These are phyloP conservation scores for Termitomyces sp. DNA, from an alignment of 768 basidiomycete genomes.

Conservation along the genomic window DNA sequence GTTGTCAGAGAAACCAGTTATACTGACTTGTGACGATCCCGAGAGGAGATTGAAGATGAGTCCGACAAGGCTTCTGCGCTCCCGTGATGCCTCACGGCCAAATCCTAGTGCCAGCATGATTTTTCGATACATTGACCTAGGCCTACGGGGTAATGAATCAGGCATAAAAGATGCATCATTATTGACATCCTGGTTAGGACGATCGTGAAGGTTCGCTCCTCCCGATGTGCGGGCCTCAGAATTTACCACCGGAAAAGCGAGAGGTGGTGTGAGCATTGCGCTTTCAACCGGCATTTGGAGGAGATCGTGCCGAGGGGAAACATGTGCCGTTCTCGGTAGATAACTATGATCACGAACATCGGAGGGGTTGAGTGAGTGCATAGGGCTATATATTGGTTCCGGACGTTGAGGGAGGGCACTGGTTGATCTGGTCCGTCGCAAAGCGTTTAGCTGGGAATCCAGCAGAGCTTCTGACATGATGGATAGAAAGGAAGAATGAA, in stretches of 20 bases:
- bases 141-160: conserved; percentile 17
- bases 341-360: conserved; percentile 7
- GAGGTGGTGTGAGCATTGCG: conserved; percentile 1
- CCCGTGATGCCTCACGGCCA: conserved; percentile 47
- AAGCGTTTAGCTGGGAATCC: conserved; percentile 16
- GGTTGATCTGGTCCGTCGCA: conserved; percentile 36
- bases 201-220: conserved; percentile 13
- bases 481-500: neutral
- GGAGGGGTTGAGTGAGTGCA: conserved; percentile 17
- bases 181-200: neutral
- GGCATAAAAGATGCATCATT: neutral
- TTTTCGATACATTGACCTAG: conserved; percentile 15
- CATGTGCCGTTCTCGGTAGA: neutral
- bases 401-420: conserved; percentile 35
- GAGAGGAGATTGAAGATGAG: conserved; percentile 48
- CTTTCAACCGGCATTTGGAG: neutral
- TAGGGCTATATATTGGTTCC: conserved; percentile 16
- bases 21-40: conserved; percentile 42
- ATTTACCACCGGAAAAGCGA: neutral
- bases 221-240: conserved; percentile 8
- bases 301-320: neutral
- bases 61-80: conserved; percentile 50
- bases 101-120: conserved; percentile 44
- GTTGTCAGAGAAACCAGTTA: neutral
- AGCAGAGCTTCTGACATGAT: conserved; percentile 3